These are phyloP conservation scores for Cucurbita moschata DNA, from an alignment of 306 rosid genomes.

Conservation along the genomic window DNA sequence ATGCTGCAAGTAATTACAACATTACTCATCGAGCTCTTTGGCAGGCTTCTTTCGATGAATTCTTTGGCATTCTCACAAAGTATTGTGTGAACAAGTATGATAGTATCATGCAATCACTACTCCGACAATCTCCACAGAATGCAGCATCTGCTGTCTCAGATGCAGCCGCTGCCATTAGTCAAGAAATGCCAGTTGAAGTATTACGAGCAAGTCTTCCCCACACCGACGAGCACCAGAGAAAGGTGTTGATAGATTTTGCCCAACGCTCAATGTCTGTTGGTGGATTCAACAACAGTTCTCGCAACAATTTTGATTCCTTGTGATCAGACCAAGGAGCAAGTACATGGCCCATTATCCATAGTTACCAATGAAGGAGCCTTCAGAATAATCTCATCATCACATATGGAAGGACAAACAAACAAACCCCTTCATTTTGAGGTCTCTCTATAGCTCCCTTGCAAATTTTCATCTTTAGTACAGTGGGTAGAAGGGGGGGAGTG, in stretches of 20 bases:
- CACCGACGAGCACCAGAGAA: conserved; percentile 68
- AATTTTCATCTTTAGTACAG: not conserved
- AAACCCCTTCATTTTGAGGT: conserved; percentile 9
- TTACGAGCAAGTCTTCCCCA: conserved; percentile 92
- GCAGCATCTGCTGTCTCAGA: conserved; percentile 41
- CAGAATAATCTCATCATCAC: conserved; percentile 8
- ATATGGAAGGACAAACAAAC: conserved; percentile 9
- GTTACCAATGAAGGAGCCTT: conserved; percentile 3
- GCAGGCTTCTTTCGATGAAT: conserved; percentile 91
- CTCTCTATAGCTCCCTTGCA: not conserved
- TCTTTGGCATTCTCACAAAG: conserved; percentile 64
- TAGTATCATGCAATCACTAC: conserved; percentile 46
- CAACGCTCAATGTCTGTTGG: conserved; percentile 68
- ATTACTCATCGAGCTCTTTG: conserved; percentile 57
- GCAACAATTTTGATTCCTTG: conserved; percentile 44
- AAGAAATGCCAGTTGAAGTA: conserved; percentile 95
- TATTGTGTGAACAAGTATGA: conserved; percentile 79
- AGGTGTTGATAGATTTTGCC: conserved; percentile 54
- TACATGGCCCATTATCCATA: not conserved
- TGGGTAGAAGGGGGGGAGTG: not conserved
- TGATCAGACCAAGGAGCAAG: conserved; percentile 16
- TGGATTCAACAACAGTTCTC: conserved; percentile 35
- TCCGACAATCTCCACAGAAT: conserved; percentile 36
- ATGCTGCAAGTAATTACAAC: conserved; percentile 57
- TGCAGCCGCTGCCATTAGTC: conserved; percentile 51